phyloP scores from a whole-genome alignment of 2,329 filamentous ascomycete genomes.

The Neopestalotiopsis sp. region DNA sequence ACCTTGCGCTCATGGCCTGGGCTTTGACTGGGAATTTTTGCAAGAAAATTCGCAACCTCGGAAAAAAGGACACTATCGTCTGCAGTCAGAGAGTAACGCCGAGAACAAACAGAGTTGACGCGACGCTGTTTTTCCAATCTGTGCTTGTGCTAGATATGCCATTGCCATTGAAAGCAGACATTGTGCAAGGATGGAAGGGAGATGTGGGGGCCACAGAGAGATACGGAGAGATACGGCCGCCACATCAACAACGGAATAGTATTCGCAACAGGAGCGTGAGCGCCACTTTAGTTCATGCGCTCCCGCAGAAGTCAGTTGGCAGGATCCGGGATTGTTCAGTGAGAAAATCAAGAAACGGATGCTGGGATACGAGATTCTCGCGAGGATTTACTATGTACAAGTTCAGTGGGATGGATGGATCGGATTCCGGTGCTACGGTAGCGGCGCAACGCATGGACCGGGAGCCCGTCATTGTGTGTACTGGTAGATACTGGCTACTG shows the following conservation, averaged over 20 bases:
- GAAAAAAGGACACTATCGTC: not conserved
- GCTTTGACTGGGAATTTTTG: not conserved
- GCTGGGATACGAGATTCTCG: not conserved
- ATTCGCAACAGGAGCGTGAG: no score
- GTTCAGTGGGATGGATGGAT: not conserved
- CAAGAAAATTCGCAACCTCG: not conserved
- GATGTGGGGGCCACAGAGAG: no score
- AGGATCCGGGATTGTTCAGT: no score
- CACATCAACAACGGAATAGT: no score
- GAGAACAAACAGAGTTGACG: not conserved
- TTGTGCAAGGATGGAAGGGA: not conserved
- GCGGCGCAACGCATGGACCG: not conserved
- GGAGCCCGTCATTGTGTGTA: not conserved
- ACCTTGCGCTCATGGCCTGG: not conserved
- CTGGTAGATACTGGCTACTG: not conserved
- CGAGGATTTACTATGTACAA: not conserved
- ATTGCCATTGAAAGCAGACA: not conserved
- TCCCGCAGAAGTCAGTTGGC: no score
- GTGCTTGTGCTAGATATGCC: not conserved
- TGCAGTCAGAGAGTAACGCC: not conserved
- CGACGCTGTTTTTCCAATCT: not conserved
- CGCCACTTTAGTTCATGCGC: no score
- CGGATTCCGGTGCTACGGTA: slow-evolving; percentile 1
- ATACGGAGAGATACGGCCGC: no score
- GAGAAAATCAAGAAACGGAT: no score